phyloP scores from a whole-genome alignment of 1,284 basidiomycete genomes.

The Puccinia triticina region DNA sequence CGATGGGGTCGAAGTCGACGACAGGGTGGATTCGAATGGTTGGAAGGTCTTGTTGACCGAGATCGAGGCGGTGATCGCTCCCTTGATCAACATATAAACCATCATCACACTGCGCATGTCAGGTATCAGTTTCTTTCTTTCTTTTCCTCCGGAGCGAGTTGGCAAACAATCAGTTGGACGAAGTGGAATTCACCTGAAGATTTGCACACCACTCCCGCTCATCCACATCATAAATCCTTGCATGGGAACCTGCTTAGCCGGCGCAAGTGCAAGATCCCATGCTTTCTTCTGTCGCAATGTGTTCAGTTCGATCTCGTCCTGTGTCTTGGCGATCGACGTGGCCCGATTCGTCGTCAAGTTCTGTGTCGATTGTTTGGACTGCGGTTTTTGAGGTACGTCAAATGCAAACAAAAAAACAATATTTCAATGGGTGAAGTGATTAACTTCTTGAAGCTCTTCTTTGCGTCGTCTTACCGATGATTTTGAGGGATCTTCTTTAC shows the following conservation, averaged over 20 bases:
- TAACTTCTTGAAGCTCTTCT: neutral
- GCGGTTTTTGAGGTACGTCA: neutral
- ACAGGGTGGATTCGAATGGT: slow-evolving; percentile 60
- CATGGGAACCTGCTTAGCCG: slow-evolving; percentile 87
- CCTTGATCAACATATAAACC: slow-evolving; percentile 58
- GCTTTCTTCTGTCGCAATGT: slow-evolving; percentile 56
- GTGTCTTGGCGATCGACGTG: neutral
- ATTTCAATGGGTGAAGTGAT: neutral
- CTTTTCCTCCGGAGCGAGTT: neutral
- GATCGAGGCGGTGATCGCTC: slow-evolving; percentile 56
- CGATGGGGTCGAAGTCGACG: slow-evolving; percentile 69
- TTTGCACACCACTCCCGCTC: slow-evolving; percentile 87
- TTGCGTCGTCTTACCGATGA: neutral
- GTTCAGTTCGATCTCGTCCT: slow-evolving; percentile 26
- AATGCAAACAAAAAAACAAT: neutral
- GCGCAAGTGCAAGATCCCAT: slow-evolving; percentile 62
- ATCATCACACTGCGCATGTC: slow-evolving; percentile 56
- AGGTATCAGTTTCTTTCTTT: neutral
- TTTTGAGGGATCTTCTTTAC: neutral
- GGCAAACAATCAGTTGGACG: neutral
- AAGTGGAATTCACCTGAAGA: slow-evolving; percentile 65
- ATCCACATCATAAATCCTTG: slow-evolving; percentile 95
- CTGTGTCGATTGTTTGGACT: slow-evolving; percentile 2
- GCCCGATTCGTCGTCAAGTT: neutral
- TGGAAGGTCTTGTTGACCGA: slow-evolving; percentile 56